Base-by-base conservation (phyloP, 2,329 filamentous ascomycete genomes). In the Tolypocladium amazonense region DNA sequence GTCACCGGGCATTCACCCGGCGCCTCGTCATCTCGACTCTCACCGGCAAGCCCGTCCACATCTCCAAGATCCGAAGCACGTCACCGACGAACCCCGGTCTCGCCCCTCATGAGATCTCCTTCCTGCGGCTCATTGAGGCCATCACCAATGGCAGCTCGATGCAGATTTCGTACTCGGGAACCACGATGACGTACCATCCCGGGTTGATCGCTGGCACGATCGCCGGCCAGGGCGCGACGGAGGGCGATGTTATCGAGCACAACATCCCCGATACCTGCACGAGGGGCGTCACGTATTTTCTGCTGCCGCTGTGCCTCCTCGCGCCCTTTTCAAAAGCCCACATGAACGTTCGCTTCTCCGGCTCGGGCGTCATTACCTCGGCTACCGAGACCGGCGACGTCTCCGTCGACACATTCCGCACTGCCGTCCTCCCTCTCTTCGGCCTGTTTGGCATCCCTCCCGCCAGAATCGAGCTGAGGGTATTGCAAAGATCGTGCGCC, bases 91-190 rank as follows among this genome's bases (percentile, higher is more conserved):
- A 89, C 68, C 92, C 94, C 1, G 94, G 94, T 68, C 88, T 99
- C 59, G 88, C 90, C 58, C 88, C 91, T 56, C 89, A 96, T 77
- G 94, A 99, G 76, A 87, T 97, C 68, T 97, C 94, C 55, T 93
- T 99, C 74, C 83, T 99, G 38, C 92, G 94, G 60, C 88, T 99
- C 23, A 87, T 99, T 70, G 94, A 97, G 74, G 84, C 90, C 66
- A 82, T 99, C 68, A 99, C 94, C 70, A 99, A 99, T 79, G 94
- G 94, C 76, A 90, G 89, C 60, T 87, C 89, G 59, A 91, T 97
- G 77, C 92, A 97, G 70, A 96, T 99, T 67, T 96, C 92, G 14
- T 94, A 96, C 77, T 97, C 92, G 1, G 94, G 94, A 71, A 97
- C 94, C 0, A 92, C 91, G 1, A 84, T 99, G 59, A 88, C 92